Base-by-base conservation (phyloP, 164 flowering plant genomes). In the Paratinospora sagittata region DNA sequence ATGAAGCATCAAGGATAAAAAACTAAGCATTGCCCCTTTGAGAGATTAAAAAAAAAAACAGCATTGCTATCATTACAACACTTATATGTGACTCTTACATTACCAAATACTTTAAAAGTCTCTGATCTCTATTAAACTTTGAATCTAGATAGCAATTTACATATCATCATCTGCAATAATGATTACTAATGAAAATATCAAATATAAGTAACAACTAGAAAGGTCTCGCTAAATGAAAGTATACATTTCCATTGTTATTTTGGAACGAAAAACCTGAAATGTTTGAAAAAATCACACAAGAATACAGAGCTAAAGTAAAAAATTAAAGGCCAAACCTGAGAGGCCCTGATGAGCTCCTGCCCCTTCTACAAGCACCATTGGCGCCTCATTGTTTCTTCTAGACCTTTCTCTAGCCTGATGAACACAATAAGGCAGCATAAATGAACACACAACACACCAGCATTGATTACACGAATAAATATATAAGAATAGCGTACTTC, bases 401-500 rank as follows among this genome's bases (percentile, higher is more conserved):
- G 90, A 73, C 66, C 85, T 85, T 71, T 76, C 79, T 72, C 78
- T 85, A 58, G 91, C 91, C 91, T 87, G 30, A n/a, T n/a, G n/a
- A 70, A 39, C 72, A 6, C 9, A 65, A n/a, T 23, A 12, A 49
- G 10, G 33, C 2, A 55, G 24, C 27, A 12, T 41, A 52, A 21
- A 23, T 14, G n/a, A 10, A 11, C 33, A 23, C 71, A 49, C 5
- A 39, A 1, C 45, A 43, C 23, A 26, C 70, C 19, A 34, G 21
- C n/a, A 14, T 9, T 23, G 3, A 16, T 27, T 27, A 1, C 23
- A 2, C 47, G 41, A 34, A 77, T 39, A 8, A 43, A 49, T 58
- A 23, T 8, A 30, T 66, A 14, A 43, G 12, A 41, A 24, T 24
- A 23, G 11, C 76, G 69, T 80, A 87, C 93, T 73, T 81, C 85